Percentiles rank a stretch among this genome's conserved stretches.
phyloP scores from a whole-genome alignment of 305 asterid species.

The Ilex paraguariensis region DNA sequence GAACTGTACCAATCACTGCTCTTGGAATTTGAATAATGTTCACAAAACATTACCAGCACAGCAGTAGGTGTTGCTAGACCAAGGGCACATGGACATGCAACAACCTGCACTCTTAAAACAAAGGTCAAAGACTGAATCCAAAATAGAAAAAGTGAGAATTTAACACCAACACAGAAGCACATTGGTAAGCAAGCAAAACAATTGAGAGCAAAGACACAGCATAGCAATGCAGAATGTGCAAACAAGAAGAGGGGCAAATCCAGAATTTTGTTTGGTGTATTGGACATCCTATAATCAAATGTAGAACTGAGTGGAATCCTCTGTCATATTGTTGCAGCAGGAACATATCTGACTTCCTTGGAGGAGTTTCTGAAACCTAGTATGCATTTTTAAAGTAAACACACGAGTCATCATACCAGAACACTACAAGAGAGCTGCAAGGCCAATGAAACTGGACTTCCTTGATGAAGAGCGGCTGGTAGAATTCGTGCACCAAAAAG shows the following conservation, averaged over 20 bases:
- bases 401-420: conserved; percentile 49
- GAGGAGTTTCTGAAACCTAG: conserved; percentile 11
- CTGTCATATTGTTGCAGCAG: too few species aligned
- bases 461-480: conserved; percentile 87
- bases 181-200: conserved; percentile 2
- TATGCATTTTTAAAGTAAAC: conserved; percentile 13
- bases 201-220: conserved; percentile 2
- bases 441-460: conserved; percentile 85
- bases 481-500: conserved; percentile 68
- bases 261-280: too few species aligned
- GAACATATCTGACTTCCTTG: neutral
- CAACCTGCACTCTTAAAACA: conserved; percentile 60
- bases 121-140: conserved; percentile 14
- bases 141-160: conserved; percentile 11
- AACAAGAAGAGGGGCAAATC: neutral
- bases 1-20: conserved; percentile 10
- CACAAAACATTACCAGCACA: conserved; percentile 65
- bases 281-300: too few species aligned
- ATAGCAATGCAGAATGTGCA: neutral
- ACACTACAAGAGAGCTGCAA: conserved; percentile 99
- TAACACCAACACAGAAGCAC: too few species aligned
- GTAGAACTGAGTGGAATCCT: too few species aligned
- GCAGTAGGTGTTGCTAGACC: conserved; percentile 99
- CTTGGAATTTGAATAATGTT: conserved; percentile 10
- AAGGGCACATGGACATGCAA: conserved; percentile 99